Conservation (phyloP, 768 basidiomycete genomes). For the Amanita jacksonii region DNA sequence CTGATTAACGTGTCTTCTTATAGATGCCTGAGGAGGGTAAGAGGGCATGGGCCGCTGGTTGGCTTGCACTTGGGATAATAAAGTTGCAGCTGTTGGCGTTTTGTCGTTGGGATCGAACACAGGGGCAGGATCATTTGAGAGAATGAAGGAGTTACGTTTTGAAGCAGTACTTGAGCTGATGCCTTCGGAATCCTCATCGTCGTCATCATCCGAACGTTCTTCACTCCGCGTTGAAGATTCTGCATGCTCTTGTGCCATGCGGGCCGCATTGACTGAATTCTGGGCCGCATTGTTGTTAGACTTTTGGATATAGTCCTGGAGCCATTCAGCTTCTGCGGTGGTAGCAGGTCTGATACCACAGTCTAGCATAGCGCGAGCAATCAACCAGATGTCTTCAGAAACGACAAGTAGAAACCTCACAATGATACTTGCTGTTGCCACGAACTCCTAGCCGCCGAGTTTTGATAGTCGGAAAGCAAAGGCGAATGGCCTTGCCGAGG, state of each 20-base stretch:
- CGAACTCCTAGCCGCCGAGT: slow-evolving; percentile 86
- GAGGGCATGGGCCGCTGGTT: slow-evolving; percentile 48
- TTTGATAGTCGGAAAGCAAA: slow-evolving; percentile 93
- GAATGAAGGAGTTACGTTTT: slow-evolving; percentile 64
- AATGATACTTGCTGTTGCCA: slow-evolving; percentile 96
- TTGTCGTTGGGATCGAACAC: slow-evolving; percentile 70
- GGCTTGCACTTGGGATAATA: slow-evolving; percentile 71
- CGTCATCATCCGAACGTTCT: slow-evolving; percentile 74
- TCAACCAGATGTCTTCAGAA: not conserved
- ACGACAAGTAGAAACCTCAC: slow-evolving; percentile 30
- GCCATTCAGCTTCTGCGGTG: slow-evolving; percentile 82
- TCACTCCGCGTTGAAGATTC: slow-evolving; percentile 51
- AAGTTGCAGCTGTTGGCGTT: slow-evolving; percentile 72
- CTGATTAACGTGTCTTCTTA: slow-evolving; percentile 61
- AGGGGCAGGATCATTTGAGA: slow-evolving; percentile 55
- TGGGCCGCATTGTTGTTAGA: slow-evolving; percentile 82
- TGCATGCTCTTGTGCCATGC: slow-evolving; percentile 60
- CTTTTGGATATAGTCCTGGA: slow-evolving; percentile 86
- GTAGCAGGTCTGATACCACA: slow-evolving; percentile 91
- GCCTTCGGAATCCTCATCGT: slow-evolving; percentile 80
- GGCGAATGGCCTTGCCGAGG: slow-evolving; percentile 87
- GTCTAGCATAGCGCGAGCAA: slow-evolving; percentile 44
- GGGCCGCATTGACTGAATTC: slow-evolving; percentile 64
- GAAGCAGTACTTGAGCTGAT: slow-evolving; percentile 50
- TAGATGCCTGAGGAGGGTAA: slow-evolving; percentile 64